Evolutionary conservation across 805 yeast genomes (phyloP), one percentile per base, ranked within the genome.

Genomic region (Myxozyma nipponensis): DNA sequence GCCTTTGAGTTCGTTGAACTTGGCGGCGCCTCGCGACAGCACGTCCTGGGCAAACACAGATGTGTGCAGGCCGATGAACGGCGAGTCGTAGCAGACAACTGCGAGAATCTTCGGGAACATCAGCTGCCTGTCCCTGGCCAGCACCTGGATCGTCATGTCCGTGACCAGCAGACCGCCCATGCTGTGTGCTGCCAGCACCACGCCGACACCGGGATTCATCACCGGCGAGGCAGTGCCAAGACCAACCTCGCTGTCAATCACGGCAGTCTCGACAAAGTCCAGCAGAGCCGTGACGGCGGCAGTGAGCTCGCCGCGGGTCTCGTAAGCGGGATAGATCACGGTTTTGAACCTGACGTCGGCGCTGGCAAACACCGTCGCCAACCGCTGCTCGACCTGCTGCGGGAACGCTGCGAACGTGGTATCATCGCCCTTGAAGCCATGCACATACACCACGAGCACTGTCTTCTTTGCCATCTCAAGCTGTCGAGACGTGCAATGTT

Each of bases 11-110:
- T 53, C 59, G 22, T 48, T 48, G 24, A 55, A 42, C 38, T 48
- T 53, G 9, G 54, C 44, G 3, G 57, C 41, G n/a, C 57, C 57
- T 10, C 58, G 58, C 4, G 47, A 39, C 3, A 55, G 3, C 13
- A 47, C 47, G 24, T 52, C 58, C 38, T 53, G 51, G 26, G 59
- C 58, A 42, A 55, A 52, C 34, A 55, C 57, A 7, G 57, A 49
- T 2, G 58, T 24, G 48, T 52, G 57, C 9, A 55, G 37, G 15
- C 59, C 59, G 26, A 55, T 7, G 30, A 53, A 52, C 13, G 59
- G 59, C 18, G 59, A 39, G 41, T 55, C 59, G 36, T 54, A 55
- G 35, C 58, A 52, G n/a, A 55, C 19, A 15, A 49, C n/a, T 28
- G 58, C 59, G 13, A 48, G 18, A 4, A 55, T 51, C n/a, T 45